Evolutionary conservation across 2,329 filamentous ascomycete genomes (phyloP).

Genomic region (Aspergillus eucalypticola): DNA sequence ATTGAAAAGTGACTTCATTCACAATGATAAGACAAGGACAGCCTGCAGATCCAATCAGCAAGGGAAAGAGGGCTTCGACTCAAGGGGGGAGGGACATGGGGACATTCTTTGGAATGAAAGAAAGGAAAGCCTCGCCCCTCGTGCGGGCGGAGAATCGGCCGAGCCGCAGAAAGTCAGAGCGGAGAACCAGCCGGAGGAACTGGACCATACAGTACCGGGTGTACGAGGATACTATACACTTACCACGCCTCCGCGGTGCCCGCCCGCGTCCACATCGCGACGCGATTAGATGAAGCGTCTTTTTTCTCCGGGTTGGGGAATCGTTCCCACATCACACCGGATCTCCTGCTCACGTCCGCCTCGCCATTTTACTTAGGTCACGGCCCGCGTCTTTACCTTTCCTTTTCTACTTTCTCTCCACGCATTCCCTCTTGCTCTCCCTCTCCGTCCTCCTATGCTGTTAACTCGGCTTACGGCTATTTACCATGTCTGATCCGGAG

Average conservation of each 20-base stretch:
- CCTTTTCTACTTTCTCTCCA: constrained; percentile 8
- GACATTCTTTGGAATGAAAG: not conserved
- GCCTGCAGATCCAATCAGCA: too few species aligned
- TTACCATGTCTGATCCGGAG: constrained; percentile 40
- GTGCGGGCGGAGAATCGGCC: not conserved
- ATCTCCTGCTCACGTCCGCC: not conserved
- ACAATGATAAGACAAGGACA: too few species aligned
- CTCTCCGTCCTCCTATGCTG: constrained; percentile 15
- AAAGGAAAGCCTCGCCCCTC: too few species aligned
- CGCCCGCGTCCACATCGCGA: constrained; percentile 38
- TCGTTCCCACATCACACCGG: constrained; percentile 19
- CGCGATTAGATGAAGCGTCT: constrained; percentile 29
- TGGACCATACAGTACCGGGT: constrained; percentile 4
- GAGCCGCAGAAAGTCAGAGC: not conserved
- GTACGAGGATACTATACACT: not conserved
- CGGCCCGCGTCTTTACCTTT: constrained; percentile 10
- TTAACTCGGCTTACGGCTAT: constrained; percentile 21
- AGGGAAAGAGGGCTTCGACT: not conserved
- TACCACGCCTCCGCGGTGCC: constrained; percentile 12
- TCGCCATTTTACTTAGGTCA: constrained; percentile 5
- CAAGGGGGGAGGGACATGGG: not conserved
- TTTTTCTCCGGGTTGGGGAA: constrained; percentile 25
- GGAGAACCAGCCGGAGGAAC: not conserved
- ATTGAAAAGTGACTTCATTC: too few species aligned
- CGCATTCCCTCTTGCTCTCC: constrained; percentile 4